These are phyloP conservation scores for Porodaedalea pini DNA, from an alignment of 1,284 basidiomycete genomes.

Conservation along the genomic window DNA sequence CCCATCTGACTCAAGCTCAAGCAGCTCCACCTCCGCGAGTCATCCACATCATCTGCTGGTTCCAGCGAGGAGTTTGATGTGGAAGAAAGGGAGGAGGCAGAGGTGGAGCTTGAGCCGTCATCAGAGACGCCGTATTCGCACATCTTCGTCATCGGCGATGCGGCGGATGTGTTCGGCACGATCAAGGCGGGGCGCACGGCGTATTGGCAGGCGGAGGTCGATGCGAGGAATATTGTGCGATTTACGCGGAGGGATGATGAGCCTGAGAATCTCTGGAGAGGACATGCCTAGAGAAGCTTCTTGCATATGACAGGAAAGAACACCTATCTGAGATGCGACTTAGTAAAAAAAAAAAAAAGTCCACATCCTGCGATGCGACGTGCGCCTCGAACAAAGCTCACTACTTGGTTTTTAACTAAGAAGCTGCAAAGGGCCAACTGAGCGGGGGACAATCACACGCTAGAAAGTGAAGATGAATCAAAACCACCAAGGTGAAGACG, in stretches of 20 bases:
- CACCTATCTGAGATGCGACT: too few species aligned
- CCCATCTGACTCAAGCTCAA: neutral
- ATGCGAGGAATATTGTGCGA: conserved; percentile 49
- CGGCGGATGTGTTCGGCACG: conserved; percentile 67
- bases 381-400: too few species aligned
- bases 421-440: too few species aligned
- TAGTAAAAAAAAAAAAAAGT: too few species aligned
- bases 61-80: conserved; percentile 4
- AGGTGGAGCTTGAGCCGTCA: conserved; percentile 23
- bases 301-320: too few species aligned
- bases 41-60: conserved; percentile 19
- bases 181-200: conserved; percentile 72
- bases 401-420: too few species aligned
- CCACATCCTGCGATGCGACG: too few species aligned
- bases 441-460: too few species aligned
- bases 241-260: conserved; percentile 41
- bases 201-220: conserved; percentile 56
- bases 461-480: too few species aligned
- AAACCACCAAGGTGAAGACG: too few species aligned
- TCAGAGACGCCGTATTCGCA: conserved; percentile 44
- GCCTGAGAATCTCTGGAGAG: too few species aligned
- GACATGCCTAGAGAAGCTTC: too few species aligned
- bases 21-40: neutral
- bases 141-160: conserved; percentile 67
- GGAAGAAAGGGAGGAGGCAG: conserved; percentile 25